Percentiles rank a stretch among this genome's conserved stretches.
phyloP scores from a whole-genome alignment of 2,329 filamentous ascomycete species.

The Mycosphaerelloides madeirae region DNA sequence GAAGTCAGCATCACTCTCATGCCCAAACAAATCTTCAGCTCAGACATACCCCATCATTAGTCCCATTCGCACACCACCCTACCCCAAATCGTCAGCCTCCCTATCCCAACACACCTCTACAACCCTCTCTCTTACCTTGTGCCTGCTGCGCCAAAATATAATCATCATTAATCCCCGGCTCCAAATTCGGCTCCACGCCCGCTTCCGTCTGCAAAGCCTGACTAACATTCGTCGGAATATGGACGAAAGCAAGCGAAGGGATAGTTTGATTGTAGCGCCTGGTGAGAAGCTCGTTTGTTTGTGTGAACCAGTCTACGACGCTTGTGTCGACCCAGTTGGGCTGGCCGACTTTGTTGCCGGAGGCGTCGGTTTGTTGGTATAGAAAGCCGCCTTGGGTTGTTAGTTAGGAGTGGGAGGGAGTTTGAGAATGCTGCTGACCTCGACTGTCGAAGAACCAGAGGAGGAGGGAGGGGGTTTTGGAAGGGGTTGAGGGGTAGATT shows the following conservation, averaged over 20 bases:
- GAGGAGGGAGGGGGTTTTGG: slow-evolving; percentile 40
- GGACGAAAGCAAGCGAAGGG: slow-evolving; percentile 52
- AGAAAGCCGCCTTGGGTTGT: slow-evolving; percentile 45
- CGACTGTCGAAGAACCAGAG: slow-evolving; percentile 70
- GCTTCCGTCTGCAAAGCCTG: slow-evolving; percentile 36
- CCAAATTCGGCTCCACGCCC: slow-evolving; percentile 39
- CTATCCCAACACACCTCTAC: too few relatives aligned
- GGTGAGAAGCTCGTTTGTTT: slow-evolving; percentile 23
- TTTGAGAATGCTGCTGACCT: not conserved
- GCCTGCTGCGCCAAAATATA: slow-evolving; percentile 37
- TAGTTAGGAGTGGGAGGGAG: not conserved
- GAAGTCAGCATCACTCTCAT: too few relatives aligned
- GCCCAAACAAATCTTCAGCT: not conserved
- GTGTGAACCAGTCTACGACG: slow-evolving; percentile 44
- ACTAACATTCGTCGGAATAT: slow-evolving; percentile 48
- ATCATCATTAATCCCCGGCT: slow-evolving; percentile 48
- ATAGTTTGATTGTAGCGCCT: slow-evolving; percentile 26
- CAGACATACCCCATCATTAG: slow-evolving; percentile 26
- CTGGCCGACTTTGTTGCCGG: slow-evolving; percentile 29
- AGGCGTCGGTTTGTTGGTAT: slow-evolving; percentile 40
- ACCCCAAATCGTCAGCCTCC: too few relatives aligned
- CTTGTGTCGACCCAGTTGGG: slow-evolving; percentile 44
- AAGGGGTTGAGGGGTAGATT: slow-evolving; percentile 47
- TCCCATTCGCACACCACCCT: slow-evolving; percentile 32
- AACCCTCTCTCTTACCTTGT: too few relatives aligned